Conservation (phyloP, 768 basidiomycete genomes). For the Phanerochaete carnosa region DNA sequence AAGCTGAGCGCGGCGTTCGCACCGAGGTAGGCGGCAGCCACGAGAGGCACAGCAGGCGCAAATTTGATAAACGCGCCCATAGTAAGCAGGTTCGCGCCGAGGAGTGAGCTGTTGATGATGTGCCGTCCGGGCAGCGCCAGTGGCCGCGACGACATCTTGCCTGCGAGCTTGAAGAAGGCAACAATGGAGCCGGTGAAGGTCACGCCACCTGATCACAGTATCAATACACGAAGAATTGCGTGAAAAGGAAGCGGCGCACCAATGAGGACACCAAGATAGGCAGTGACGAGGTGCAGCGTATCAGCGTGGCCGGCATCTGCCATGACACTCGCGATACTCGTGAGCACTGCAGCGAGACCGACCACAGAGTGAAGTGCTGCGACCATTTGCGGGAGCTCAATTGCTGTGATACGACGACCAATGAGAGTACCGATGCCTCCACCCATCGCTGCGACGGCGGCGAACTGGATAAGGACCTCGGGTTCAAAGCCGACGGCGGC, state of each 20-base stretch:
- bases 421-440: slow-evolving; percentile 67
- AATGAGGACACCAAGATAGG: slow-evolving; percentile 83
- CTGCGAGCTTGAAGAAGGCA: slow-evolving; percentile 85
- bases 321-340: slow-evolving; percentile 79
- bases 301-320: slow-evolving; percentile 66
- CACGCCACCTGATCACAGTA: slow-evolving; percentile 52
- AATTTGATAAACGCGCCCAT: slow-evolving; percentile 77
- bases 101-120: slow-evolving; percentile 65
- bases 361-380: slow-evolving; percentile 85
- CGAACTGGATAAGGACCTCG: slow-evolving; percentile 75
- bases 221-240: not conserved
- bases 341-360: slow-evolving; percentile 85
- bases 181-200: slow-evolving; percentile 91
- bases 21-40: slow-evolving; percentile 78
- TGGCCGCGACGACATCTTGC: slow-evolving; percentile 74
- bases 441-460: slow-evolving; percentile 71
- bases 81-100: slow-evolving; percentile 66
- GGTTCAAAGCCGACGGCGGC: slow-evolving; percentile 81
- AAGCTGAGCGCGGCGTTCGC: slow-evolving; percentile 76
- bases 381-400: slow-evolving; percentile 84
- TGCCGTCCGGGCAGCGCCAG: slow-evolving; percentile 75
- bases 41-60: slow-evolving; percentile 63
- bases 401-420: slow-evolving; percentile 81
- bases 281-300: slow-evolving; percentile 75
- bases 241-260: slow-evolving; percentile 37